Conservation (phyloP, 805 yeast species). For the Barnettozyma californica region DNA sequence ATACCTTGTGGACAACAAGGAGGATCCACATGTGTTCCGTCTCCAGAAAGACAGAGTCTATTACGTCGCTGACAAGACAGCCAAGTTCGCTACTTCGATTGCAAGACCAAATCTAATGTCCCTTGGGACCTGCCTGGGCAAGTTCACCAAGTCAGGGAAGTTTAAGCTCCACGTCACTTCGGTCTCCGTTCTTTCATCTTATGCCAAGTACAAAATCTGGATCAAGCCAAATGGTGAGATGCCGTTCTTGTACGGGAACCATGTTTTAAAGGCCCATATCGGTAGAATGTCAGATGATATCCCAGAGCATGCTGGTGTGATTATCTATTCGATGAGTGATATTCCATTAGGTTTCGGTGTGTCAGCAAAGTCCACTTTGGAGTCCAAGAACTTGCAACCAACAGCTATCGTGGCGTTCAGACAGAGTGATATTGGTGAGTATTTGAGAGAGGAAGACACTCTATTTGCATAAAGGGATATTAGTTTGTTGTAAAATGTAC, state of each 20-base stretch:
- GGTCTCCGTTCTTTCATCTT: slow-evolving; percentile 71
- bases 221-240: slow-evolving; percentile 95
- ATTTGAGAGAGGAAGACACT: slow-evolving; percentile 95
- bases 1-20: slow-evolving; percentile 66
- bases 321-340: slow-evolving; percentile 87
- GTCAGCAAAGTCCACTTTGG: slow-evolving; percentile 84
- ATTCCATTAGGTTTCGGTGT: slow-evolving; percentile 95
- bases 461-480: slow-evolving; percentile 56
- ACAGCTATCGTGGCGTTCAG: slow-evolving; percentile 93
- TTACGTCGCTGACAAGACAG: slow-evolving; percentile 77
- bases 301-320: slow-evolving; percentile 96
- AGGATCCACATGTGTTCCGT: slow-evolving; percentile 90
- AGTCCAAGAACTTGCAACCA: slow-evolving; percentile 83
- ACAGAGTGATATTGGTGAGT: slow-evolving; percentile 97
- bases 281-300: slow-evolving; percentile 97
- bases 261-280: slow-evolving; percentile 91
- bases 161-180: slow-evolving; percentile 94
- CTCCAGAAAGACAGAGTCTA: slow-evolving; percentile 95
- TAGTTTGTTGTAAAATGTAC: slow-evolving; percentile 4
- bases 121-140: slow-evolving; percentile 88
- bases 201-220: slow-evolving; percentile 94
- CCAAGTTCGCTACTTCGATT: slow-evolving; percentile 84
- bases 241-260: slow-evolving; percentile 97
- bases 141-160: slow-evolving; percentile 96
- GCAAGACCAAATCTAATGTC: slow-evolving; percentile 90